Conservation (phyloP, 208 protist species). For the Trypanosoma cruzi region DNA sequence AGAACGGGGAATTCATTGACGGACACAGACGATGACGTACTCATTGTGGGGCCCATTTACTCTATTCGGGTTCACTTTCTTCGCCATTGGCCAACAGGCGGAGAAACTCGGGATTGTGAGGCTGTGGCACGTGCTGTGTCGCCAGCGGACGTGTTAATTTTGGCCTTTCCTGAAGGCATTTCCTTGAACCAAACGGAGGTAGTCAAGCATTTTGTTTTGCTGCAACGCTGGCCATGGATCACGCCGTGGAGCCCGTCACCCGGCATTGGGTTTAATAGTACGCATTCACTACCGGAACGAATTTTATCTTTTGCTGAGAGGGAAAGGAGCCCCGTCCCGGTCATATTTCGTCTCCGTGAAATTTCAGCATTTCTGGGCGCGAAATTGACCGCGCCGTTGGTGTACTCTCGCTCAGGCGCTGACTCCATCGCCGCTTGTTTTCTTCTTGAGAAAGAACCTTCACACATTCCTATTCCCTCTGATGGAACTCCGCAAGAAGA, state of each 20-base stretch:
- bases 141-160: slow-evolving; percentile 23
- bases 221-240: slow-evolving; percentile 10
- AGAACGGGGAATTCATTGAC: background rate
- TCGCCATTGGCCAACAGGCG: background rate
- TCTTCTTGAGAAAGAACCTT: slow-evolving; percentile 21
- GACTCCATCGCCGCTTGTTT: slow-evolving; percentile 13
- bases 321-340: background rate
- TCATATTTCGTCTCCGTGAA: slow-evolving; percentile 17
- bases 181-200: background rate
- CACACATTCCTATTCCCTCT: background rate
- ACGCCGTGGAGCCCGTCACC: slow-evolving; percentile 2
- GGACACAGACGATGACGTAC: background rate
- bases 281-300: slow-evolving; percentile 10
- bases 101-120: background rate
- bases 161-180: slow-evolving; percentile 6
- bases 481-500: slow-evolving; percentile 16
- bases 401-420: background rate
- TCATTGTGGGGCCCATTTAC: slow-evolving; percentile 20
- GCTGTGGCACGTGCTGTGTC: background rate
- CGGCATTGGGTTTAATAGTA: background rate
- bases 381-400: background rate
- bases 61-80: slow-evolving; percentile 23
- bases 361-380: slow-evolving; percentile 8
- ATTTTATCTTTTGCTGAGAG: background rate
- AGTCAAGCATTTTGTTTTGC: background rate